These are phyloP conservation scores for Annona squamosa DNA, from an alignment of 164 flowering plant genomes.

Conservation along the genomic window DNA sequence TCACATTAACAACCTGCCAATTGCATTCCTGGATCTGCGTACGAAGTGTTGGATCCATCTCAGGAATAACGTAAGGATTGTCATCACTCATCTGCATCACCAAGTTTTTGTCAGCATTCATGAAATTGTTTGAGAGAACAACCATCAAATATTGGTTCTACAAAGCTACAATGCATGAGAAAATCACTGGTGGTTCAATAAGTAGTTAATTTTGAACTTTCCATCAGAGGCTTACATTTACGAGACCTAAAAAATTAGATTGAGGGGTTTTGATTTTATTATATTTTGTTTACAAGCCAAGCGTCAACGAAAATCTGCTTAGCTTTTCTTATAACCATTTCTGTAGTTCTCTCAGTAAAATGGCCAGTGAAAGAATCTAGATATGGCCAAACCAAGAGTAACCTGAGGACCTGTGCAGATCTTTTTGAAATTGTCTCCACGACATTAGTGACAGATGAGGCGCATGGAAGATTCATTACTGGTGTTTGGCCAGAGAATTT, in stretches of 20 bases:
- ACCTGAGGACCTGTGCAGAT: background rate
- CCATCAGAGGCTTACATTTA: no score
- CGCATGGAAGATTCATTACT: background rate
- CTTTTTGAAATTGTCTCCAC: background rate
- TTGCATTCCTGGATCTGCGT: conserved; percentile 96
- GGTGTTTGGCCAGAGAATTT: background rate
- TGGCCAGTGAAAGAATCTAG: background rate
- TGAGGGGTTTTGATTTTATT: no score
- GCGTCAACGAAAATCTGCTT: background rate
- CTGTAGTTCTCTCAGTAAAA: background rate
- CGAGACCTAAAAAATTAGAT: no score
- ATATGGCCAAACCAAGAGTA: background rate
- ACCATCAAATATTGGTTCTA: background rate
- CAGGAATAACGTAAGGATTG: conserved; percentile 84
- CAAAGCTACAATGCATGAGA: background rate
- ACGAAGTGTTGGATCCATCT: conserved; percentile 87
- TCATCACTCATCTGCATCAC: conserved; percentile 90
- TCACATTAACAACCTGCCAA: conserved; percentile 94
- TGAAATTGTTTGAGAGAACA: background rate
- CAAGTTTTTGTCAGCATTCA: conserved; percentile 1
- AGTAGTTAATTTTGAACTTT: no score
- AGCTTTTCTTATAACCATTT: background rate
- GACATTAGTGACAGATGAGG: background rate
- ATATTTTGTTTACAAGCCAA: background rate
- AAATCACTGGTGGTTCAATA: background rate